phyloP scores from a whole-genome alignment of 352 stramenopile species.

The Pythium periplocum region DNA sequence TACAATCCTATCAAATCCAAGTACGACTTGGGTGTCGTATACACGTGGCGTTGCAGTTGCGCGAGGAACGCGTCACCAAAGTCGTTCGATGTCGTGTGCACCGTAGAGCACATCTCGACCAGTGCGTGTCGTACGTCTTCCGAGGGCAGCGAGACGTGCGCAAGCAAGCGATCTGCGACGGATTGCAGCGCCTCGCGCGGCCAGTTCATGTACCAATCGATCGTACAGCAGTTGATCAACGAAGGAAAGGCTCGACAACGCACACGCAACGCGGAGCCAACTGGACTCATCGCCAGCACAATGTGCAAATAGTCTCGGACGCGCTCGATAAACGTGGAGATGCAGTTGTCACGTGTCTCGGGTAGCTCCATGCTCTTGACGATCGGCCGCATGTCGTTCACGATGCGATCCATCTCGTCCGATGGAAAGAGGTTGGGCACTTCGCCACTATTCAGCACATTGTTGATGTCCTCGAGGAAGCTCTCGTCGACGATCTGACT shows the following conservation, averaged over 20 bases:
- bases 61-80: constrained; percentile 85
- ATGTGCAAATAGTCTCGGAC: constrained; percentile 94
- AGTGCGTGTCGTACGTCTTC: constrained; percentile 72
- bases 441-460: constrained; percentile 95
- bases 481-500: constrained; percentile 93
- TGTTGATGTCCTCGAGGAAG: constrained; percentile 96
- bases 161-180: constrained; percentile 86
- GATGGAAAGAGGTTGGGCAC: constrained; percentile 92
- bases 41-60: constrained; percentile 89
- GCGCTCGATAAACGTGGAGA: constrained; percentile 85
- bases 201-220: constrained; percentile 96
- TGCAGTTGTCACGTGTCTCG: constrained; percentile 90
- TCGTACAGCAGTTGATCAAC: constrained; percentile 95
- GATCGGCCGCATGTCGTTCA: constrained; percentile 90
- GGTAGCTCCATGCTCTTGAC: constrained; percentile 84
- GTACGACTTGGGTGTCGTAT: constrained; percentile 97
- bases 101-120: constrained; percentile 89
- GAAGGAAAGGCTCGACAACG: constrained; percentile 93
- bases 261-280: constrained; percentile 89
- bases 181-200: constrained; percentile 88
- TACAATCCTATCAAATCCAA: constrained; percentile 95
- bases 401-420: constrained; percentile 93
- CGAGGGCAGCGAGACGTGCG: constrained; percentile 66
- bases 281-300: constrained; percentile 92
- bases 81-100: constrained; percentile 91